Base-by-base conservation (phyloP, 768 basidiomycete genomes). In the Calocybe indica region DNA sequence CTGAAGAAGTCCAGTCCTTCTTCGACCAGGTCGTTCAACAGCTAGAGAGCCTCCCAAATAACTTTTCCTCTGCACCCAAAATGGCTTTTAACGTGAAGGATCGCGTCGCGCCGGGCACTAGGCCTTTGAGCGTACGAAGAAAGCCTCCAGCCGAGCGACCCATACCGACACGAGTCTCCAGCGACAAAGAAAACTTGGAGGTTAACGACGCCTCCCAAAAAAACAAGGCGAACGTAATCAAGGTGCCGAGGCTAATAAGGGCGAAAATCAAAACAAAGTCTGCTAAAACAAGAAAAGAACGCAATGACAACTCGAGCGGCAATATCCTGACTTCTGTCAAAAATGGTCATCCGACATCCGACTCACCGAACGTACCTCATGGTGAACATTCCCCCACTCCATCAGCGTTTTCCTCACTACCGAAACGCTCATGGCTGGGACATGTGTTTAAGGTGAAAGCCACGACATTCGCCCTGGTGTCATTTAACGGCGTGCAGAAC, bases 361-460 rank as follows among this genome's bases (percentile, higher is more conserved):
- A 22, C 22, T 22, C 22, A 22, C 22, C 22, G 22, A 22, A 22
- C 22, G 22, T 4, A 22, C 22, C 22, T 22, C 22, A 22, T 22
- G 22, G 22, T 22, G 22, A 22, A 22, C 22, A 22, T 22, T 22
- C 22, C 22, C 22, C 22, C 22, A 22, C 22, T 22, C 22, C 38
- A 65, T 35, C 76, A 29, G 70, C 72, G 47, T 66, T 67, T 47
- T 65, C 63, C 46, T 58, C 65, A 14, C 67, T 69, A 28, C 77
- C 80, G 12, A 83, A 76, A 66, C 79, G 80, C 52, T 79, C 75
- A 43, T 98, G 94, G 95, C 79, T 99, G 52, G 82, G 82, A 38
- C 88, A 83, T 57, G 76, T 96, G 37, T 94, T 97, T 77, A 87
- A 80, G 61, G 84, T 91, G 70, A 90, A 85, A 58, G 82, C 88